Evolutionary conservation across 1,284 basidiomycete species (phyloP), one percentile per base, ranked within the genome.

Genomic region (Exsudoporus floridanus): DNA sequence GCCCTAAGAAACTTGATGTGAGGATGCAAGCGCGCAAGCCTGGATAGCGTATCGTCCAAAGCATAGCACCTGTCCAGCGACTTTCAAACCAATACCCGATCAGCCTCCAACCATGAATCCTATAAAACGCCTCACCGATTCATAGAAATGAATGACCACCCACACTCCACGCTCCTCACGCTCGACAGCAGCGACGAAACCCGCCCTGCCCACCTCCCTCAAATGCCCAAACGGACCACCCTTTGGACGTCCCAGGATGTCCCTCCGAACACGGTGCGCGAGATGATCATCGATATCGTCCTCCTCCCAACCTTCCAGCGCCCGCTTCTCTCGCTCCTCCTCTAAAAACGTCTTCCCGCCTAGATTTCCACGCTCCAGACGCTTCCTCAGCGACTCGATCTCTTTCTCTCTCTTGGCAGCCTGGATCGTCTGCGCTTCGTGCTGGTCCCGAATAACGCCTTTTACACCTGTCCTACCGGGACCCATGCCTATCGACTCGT

Each of bases 71-170:
- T 76, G 48, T 89, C 84, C 50, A 92, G 63, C 18, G 84, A 86
- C 89, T 90, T 58, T 25, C 43, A 16, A 23, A 23, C 35, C 28
- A 28, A 51, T 38, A 13, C n/a, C 23, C 0, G 31, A 53, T 57
- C 55, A 60, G 47, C 36, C 37, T 27, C 41, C 18, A 10, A 3
- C 14, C 30, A 41, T 25, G 7, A 42, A 25, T 36, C 25, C 40
- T 36, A 35, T 23, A 3, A 38, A 43, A 46, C 31, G n/a, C 76
- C 86, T 60, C 66, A 92, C 91, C 38, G 89, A 77, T 62, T 92
- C 88, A 62, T 92, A 94, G 7, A 94, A 75, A 69, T 94, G 91
- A 30, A 94, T 76, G 13, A 92, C 81, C 14, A 94, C 88, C 82
- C 87, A 91, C 5, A 83, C 78, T 3, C 79, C 80, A 48, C 71